A percentile compares a stretch with the other conserved stretches of the same genome.
These are phyloP conservation scores for Phragmites australis DNA, from an alignment of 176 grass and related monocot genomes.

Conservation along the genomic window DNA sequence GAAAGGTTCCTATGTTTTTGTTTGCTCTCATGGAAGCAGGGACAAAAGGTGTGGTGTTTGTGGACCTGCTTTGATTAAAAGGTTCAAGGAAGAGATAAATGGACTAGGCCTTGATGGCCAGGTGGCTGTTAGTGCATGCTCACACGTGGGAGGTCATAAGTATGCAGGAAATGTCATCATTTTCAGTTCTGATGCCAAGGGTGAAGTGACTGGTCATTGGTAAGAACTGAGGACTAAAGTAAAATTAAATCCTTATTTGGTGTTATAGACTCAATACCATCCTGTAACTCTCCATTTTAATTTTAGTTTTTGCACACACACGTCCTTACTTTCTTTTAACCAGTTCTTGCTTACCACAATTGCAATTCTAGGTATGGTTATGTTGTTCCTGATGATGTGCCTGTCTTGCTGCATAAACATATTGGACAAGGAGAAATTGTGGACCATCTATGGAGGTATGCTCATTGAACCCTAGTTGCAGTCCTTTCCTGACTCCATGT, in stretches of 20 bases:
- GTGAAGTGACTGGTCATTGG: constrained; percentile 90
- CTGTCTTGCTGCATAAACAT: constrained; percentile 73
- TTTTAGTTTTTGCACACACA: background rate
- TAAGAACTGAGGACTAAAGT: constrained; percentile 44
- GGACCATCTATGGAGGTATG: constrained; percentile 88
- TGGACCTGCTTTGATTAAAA: constrained; percentile 77
- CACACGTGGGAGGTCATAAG: constrained; percentile 94
- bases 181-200: constrained; percentile 57
- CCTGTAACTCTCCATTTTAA: background rate
- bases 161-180: constrained; percentile 98
- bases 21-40: constrained; percentile 86
- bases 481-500: constrained; percentile 27
- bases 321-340: background rate
- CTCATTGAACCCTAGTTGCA: constrained; percentile 6
- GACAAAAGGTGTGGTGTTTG: constrained; percentile 91
- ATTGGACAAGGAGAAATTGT: constrained; percentile 76
- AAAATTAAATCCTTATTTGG: constrained; percentile 3
- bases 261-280: background rate
- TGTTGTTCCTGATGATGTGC: constrained; percentile 90
- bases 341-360: constrained; percentile 29
- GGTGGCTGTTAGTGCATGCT: constrained; percentile 78
- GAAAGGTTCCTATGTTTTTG: constrained; percentile 80
- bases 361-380: constrained; percentile 92
- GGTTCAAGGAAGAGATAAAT: constrained; percentile 80
- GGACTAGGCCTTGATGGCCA: constrained; percentile 53